Evolutionary conservation across 2,329 filamentous ascomycete species (phyloP).

Genomic region (Colletotrichum abscissum): DNA sequence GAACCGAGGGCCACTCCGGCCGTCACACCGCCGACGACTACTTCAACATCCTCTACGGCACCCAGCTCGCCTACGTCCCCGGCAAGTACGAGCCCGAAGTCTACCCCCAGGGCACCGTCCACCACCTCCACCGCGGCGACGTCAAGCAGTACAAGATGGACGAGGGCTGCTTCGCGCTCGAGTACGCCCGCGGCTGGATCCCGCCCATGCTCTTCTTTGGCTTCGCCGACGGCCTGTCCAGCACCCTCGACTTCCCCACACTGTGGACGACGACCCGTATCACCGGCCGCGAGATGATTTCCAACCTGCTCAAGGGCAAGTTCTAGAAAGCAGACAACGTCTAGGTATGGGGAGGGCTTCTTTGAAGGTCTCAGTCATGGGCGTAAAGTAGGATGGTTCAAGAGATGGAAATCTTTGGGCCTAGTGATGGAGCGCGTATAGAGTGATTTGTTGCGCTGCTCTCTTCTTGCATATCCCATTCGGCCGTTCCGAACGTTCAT

Average conservation of each 20-base stretch:
- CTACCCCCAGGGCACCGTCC: conserved; percentile 75
- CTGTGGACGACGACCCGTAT: conserved; percentile 82
- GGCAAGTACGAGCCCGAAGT: conserved; percentile 75
- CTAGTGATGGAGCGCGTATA: not conserved
- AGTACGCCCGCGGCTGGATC: conserved; percentile 90
- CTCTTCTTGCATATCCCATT: not conserved
- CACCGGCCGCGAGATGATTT: conserved; percentile 81
- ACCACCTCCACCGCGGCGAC: conserved; percentile 77
- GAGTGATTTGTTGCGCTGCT: not conserved
- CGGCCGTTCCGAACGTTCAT: not conserved
- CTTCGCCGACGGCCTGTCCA: conserved; percentile 82
- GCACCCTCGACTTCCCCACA: conserved; percentile 87
- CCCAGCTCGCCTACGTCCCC: conserved; percentile 79
- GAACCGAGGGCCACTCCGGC: conserved; percentile 89
- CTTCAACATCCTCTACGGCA: conserved; percentile 88
- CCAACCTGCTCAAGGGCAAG: conserved; percentile 78
- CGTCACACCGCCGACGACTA: conserved; percentile 94
- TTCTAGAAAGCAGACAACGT: conserved; percentile 60
- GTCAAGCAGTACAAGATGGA: conserved; percentile 90
- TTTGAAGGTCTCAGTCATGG: not conserved
- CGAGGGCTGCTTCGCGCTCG: conserved; percentile 80
- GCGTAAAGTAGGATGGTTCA: not conserved
- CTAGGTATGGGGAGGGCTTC: no score
- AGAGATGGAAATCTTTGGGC: not conserved
- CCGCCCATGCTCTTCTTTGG: conserved; percentile 93